phyloP scores from a whole-genome alignment of 441 rosid species.

The Gossypium laxum region DNA sequence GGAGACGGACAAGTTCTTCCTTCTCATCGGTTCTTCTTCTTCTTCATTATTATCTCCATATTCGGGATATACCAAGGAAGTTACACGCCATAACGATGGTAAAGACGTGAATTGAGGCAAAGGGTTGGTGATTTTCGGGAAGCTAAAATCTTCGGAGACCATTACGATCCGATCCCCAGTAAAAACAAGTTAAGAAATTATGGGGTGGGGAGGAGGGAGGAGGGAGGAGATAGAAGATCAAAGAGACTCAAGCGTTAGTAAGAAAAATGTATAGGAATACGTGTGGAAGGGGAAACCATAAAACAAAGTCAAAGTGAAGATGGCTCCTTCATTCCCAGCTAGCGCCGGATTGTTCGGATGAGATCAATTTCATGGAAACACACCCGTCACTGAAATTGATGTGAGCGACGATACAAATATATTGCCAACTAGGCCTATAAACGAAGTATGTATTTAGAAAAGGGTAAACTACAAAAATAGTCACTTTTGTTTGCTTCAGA shows the following conservation, averaged over 20 bases:
- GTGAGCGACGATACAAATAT: not conserved
- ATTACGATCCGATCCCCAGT: not conserved
- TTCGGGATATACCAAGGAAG: conserved; percentile 28
- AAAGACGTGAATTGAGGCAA: conserved; percentile 21
- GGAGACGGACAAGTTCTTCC: conserved; percentile 7
- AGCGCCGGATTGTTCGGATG: conserved; percentile 23
- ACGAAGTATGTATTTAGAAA: too few relatives aligned
- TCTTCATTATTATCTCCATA: not conserved
- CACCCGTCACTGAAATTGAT: not conserved
- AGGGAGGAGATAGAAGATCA: too few relatives aligned
- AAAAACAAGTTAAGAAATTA: too few relatives aligned
- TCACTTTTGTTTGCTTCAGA: too few relatives aligned
- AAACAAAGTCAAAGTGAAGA: not conserved
- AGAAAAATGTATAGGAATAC: not conserved
- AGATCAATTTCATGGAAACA: not conserved
- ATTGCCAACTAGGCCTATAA: too few relatives aligned
- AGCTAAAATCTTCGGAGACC: conserved; percentile 35
- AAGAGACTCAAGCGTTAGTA: not conserved
- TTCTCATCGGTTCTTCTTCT: not conserved
- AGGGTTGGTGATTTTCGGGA: conserved; percentile 27
- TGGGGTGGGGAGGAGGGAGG: too few relatives aligned
- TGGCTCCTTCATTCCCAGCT: conserved; percentile 5
- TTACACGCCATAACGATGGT: conserved; percentile 35
- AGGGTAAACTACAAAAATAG: too few relatives aligned
- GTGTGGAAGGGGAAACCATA: not conserved